Conservation (phyloP, 768 basidiomycete genomes). For the Pulveroboletus frians region DNA sequence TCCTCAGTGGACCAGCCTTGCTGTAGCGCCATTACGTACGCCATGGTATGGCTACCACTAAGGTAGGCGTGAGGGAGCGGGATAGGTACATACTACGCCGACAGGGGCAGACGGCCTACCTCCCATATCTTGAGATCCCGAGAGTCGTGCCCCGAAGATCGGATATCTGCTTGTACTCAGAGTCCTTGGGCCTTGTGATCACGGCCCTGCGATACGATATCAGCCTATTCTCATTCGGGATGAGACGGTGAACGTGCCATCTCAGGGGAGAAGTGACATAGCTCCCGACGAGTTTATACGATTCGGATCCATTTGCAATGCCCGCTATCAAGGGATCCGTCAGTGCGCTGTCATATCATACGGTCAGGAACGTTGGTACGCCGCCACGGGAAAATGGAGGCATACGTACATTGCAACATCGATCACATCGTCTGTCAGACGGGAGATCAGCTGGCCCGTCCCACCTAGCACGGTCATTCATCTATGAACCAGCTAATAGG, state of each 20-base stretch:
- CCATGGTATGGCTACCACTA: constrained; percentile 92
- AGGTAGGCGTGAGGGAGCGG: neutral
- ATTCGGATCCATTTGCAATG: constrained; percentile 80
- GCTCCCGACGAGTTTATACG: constrained; percentile 89
- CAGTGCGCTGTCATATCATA: constrained; percentile 54
- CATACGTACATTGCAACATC: constrained; percentile 79
- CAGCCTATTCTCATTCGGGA: neutral
- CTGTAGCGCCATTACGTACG: constrained; percentile 87
- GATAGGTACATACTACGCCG: neutral
- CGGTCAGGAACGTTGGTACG: neutral
- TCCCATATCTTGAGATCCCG: constrained; percentile 87
- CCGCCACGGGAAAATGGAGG: constrained; percentile 4
- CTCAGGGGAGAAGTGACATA: constrained; percentile 87
- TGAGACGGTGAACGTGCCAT: constrained; percentile 47
- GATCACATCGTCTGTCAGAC: constrained; percentile 69
- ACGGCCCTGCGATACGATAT: constrained; percentile 62
- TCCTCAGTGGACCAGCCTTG: constrained; percentile 70
- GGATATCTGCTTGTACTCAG: constrained; percentile 60
- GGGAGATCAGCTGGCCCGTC: constrained; percentile 77
- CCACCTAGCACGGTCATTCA: constrained; percentile 49
- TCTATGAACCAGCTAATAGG: constrained; percentile 9
- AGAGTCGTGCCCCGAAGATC: constrained; percentile 79
- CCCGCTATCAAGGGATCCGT: constrained; percentile 91
- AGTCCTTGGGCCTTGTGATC: constrained; percentile 69
- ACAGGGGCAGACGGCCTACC: constrained; percentile 35